phyloP scores from a whole-genome alignment of 306 rosid genomes.

The Casuarina equisetifolia region DNA sequence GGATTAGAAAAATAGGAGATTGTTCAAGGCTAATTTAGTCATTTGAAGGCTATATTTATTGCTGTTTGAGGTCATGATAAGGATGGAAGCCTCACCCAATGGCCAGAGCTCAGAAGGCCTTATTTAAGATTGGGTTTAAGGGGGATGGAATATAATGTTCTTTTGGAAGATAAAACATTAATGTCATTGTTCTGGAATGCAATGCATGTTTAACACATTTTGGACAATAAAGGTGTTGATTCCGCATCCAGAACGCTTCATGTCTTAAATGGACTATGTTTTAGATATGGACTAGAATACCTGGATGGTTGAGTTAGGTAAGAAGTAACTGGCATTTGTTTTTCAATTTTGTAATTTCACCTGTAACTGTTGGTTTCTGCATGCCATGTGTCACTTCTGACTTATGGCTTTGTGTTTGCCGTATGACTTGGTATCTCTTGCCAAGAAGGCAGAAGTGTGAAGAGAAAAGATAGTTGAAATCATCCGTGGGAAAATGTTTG shows the following conservation, averaged over 20 bases:
- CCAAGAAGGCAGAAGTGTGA: not conserved
- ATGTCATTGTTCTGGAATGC: too few relatives aligned
- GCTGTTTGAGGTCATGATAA: not conserved
- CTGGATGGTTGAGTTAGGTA: too few relatives aligned
- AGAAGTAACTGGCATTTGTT: too few relatives aligned
- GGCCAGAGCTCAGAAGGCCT: not conserved
- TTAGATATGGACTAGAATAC: not conserved
- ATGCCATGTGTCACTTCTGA: not conserved
- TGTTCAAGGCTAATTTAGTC: not conserved
- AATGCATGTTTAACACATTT: too few relatives aligned
- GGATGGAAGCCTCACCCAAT: not conserved
- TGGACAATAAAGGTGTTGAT: not conserved
- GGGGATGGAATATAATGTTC: too few relatives aligned
- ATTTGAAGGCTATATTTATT: not conserved
- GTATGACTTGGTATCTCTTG: not conserved
- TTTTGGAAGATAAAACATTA: too few relatives aligned
- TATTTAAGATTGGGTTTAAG: too few relatives aligned
- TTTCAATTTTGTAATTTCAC: not conserved
- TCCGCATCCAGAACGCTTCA: not conserved
- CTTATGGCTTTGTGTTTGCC: not conserved
- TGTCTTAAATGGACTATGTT: not conserved
- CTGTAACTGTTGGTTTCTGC: not conserved
- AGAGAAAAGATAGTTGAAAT: not conserved
- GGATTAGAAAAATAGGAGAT: not conserved
- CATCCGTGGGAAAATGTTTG: not conserved